A percentile compares a stretch with the other conserved stretches of the same genome.
These are phyloP conservation scores for Citrullus colocynthis DNA, from an alignment of 306 rosid genomes.

Conservation along the genomic window DNA sequence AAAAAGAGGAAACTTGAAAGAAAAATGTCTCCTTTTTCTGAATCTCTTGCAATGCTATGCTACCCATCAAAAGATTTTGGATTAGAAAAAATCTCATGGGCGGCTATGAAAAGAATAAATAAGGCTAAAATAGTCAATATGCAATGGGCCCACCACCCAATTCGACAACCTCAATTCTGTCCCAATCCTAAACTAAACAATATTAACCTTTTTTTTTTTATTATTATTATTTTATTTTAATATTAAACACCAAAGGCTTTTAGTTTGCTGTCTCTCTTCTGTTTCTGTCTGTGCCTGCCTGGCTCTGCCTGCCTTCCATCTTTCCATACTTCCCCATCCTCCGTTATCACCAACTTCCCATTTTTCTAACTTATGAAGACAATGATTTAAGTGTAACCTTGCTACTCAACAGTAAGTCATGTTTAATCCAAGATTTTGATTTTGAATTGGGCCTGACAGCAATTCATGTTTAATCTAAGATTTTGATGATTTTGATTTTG, in stretches of 20 bases:
- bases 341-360: no score
- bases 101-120: neutral
- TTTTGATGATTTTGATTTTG: no score
- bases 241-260: neutral
- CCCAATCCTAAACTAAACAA: neutral
- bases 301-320: neutral
- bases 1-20: neutral
- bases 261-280: neutral
- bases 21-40: neutral
- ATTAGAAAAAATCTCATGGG: neutral
- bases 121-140: neutral
- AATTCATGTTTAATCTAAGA: no score
- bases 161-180: neutral
- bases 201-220: neutral
- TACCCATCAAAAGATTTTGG: neutral
- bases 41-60: neutral
- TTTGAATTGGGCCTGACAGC: no score
- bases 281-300: constrained; percentile 2
- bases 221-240: neutral
- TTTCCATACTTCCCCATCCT: neutral
- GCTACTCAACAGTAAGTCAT: no score
- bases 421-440: no score
- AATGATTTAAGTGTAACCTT: no score
- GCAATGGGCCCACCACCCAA: constrained; percentile 5
- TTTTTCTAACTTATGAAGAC: no score